These are phyloP conservation scores for Septoria linicola DNA, from an alignment of 2,329 filamentous ascomycete species.

Conservation along the genomic window DNA sequence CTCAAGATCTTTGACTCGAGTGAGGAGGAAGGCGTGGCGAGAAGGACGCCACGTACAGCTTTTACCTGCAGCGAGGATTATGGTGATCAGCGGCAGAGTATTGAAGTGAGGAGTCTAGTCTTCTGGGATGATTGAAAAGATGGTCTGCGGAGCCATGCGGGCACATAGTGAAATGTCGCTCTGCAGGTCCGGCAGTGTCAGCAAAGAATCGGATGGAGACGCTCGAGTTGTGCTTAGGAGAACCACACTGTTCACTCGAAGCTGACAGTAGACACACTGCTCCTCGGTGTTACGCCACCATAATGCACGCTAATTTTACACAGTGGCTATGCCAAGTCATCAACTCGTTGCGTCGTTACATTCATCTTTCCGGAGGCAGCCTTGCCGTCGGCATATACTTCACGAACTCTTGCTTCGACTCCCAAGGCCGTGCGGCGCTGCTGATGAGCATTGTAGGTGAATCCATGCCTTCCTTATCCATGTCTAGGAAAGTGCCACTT, in stretches of 20 bases:
- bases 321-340: background rate
- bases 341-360: background rate
- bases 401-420: background rate
- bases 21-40: conserved; percentile 6
- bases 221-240: no score
- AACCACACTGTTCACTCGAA: no score
- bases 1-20: conserved; percentile 16
- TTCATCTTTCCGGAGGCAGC: conserved; percentile 5
- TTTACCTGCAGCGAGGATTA: conserved; percentile 10
- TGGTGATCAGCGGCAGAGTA: conserved; percentile 7
- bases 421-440: background rate
- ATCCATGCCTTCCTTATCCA: background rate
- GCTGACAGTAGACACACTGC: no score
- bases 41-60: conserved; percentile 12
- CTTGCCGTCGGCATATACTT: conserved; percentile 10
- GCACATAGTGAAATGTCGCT: no score
- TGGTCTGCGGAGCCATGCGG: no score
- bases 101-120: conserved; percentile 11
- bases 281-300: no score
- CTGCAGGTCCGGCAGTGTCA: no score
- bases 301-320: no score
- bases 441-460: background rate
- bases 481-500: background rate
- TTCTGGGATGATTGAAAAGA: conserved; percentile 11
- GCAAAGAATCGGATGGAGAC: no score